phyloP scores from a whole-genome alignment of 345 rosid genomes.

The Linum trigynum region DNA sequence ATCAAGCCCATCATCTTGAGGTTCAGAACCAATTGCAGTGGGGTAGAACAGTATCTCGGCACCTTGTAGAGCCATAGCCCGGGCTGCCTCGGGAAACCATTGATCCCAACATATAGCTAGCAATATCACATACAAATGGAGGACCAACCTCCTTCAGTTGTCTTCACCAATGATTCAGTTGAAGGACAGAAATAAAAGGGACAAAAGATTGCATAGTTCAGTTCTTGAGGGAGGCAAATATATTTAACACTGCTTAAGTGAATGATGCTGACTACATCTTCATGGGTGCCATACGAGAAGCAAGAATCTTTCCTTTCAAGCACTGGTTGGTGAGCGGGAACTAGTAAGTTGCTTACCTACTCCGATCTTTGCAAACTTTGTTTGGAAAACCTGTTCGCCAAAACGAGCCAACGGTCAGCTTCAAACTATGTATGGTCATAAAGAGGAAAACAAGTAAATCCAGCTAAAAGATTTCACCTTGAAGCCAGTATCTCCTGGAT shows the following conservation, averaged over 20 bases:
- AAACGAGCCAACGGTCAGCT: constrained; percentile 6
- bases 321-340: background rate
- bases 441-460: background rate
- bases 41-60: constrained; percentile 88
- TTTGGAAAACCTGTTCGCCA: constrained; percentile 63
- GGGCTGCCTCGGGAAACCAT: constrained; percentile 95
- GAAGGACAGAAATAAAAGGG: too few species aligned
- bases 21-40: constrained; percentile 92
- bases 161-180: background rate
- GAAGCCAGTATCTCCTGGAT: constrained; percentile 95
- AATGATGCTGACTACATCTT: background rate
- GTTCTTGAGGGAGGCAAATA: background rate
- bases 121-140: background rate
- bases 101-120: constrained; percentile 96
- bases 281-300: background rate
- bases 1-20: constrained; percentile 88
- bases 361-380: constrained; percentile 87
- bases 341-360: constrained; percentile 44
- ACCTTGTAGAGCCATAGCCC: constrained; percentile 83
- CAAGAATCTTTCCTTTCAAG: too few species aligned
- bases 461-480: constrained; percentile 35
- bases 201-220: too few species aligned
- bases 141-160: background rate
- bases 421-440: background rate
- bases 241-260: too few species aligned